phyloP scores from a whole-genome alignment of 1,284 basidiomycete genomes.

The Fistulinella cinereoalba region DNA sequence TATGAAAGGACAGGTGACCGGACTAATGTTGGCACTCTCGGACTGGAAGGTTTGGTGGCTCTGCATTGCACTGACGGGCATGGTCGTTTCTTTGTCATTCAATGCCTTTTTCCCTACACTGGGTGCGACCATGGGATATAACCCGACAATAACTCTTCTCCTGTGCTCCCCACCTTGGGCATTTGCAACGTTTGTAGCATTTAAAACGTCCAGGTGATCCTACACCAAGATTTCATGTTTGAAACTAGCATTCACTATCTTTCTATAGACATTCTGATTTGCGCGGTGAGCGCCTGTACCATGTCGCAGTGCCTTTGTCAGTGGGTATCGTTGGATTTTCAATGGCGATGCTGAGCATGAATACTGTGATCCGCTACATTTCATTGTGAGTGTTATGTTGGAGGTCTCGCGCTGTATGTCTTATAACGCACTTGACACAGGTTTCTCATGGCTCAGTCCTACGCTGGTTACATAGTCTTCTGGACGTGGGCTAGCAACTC shows the following conservation, averaged over 20 bases:
- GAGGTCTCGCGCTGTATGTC: not conserved
- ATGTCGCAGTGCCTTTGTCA: constrained; percentile 53
- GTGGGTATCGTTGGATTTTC: constrained; percentile 71
- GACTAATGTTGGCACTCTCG: constrained; percentile 42
- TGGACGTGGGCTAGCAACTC: constrained; percentile 72
- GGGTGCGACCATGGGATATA: constrained; percentile 55
- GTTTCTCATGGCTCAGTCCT: constrained; percentile 75
- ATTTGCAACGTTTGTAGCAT: constrained; percentile 50
- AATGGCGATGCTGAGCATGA: constrained; percentile 70
- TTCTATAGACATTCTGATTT: constrained; percentile 65
- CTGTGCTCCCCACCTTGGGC: constrained; percentile 64
- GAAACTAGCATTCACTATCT: not conserved
- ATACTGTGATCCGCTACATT: constrained; percentile 63
- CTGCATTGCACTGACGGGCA: constrained; percentile 45
- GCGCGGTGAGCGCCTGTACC: constrained; percentile 62
- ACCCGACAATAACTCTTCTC: constrained; percentile 49
- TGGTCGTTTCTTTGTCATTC: constrained; percentile 54
- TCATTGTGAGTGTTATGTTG: constrained; percentile 50
- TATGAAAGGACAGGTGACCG: constrained; percentile 8
- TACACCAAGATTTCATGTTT: constrained; percentile 13
- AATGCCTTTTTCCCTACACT: constrained; percentile 59
- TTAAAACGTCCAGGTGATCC: constrained; percentile 37
- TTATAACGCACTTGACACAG: constrained; percentile 34
- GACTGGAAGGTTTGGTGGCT: constrained; percentile 63
- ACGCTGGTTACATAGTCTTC: constrained; percentile 67